phyloP scores from a whole-genome alignment of 2,329 filamentous ascomycete species.

The Mariannaea sp. region DNA sequence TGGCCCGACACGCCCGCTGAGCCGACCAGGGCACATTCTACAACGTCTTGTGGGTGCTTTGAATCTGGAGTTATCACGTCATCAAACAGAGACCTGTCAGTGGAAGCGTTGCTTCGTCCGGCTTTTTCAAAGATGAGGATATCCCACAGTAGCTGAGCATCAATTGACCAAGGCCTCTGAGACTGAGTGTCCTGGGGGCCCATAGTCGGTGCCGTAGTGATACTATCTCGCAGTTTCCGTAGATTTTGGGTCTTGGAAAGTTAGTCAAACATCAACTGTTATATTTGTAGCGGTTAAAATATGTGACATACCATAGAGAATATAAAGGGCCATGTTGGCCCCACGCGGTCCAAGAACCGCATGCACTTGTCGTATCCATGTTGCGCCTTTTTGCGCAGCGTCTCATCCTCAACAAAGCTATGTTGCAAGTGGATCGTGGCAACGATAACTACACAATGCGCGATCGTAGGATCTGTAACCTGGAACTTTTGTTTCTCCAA shows the following conservation, averaged over 20 bases:
- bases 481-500: constrained; percentile 49
- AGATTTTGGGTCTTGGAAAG: constrained; percentile 35
- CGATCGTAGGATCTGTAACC: constrained; percentile 42
- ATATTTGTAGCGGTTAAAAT: not conserved
- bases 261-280: no score
- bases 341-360: constrained; percentile 33
- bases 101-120: constrained; percentile 29
- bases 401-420: constrained; percentile 48
- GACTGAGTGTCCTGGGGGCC: no score
- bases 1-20: constrained; percentile 46
- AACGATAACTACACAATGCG: constrained; percentile 56
- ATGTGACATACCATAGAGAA: constrained; percentile 31
- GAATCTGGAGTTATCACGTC: not conserved
- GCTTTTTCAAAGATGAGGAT: constrained; percentile 45
- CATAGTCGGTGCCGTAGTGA: no score
- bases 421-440: constrained; percentile 60
- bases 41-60: constrained; percentile 35
- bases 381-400: constrained; percentile 31
- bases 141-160: constrained; percentile 44
- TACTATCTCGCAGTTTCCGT: constrained; percentile 41
- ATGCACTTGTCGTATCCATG: constrained; percentile 38
- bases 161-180: constrained; percentile 37
- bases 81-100: constrained; percentile 34
- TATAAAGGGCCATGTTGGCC: constrained; percentile 32
- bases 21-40: no score